Base-by-base conservation (phyloP, 2,329 filamentous ascomycete species). In the Ascomycota sp. region DNA sequence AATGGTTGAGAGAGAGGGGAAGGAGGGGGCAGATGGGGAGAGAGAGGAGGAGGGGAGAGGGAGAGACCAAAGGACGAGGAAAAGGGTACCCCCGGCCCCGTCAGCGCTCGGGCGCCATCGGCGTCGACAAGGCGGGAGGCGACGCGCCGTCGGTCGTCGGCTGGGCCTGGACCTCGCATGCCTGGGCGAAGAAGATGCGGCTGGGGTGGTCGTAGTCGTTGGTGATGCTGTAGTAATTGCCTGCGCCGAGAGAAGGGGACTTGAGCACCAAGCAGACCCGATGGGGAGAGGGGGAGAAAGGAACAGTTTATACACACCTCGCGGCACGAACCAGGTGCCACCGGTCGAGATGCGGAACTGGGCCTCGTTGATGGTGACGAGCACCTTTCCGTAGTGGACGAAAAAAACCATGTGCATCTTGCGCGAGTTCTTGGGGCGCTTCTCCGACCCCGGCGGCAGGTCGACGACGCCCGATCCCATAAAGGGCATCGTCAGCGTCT, bases 371-470 rank as follows among this genome's bases (percentile, higher is more conserved):
- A 92, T 68, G 20, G 71, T 77, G 13, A 93, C 85, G 38, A 72
- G 62, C 13, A 94, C 82, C 38, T 77, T 73, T 15, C 89, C 89
- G 27, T 69, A 66, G 41, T 82, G 75, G 20, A 98, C 77, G 42
- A 92, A 94, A 51, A 95, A 95, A 1, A 79, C 75, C 76, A 98
- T 89, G 47, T 94, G 83, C 81, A 94, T 95, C 56, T 79, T 85
- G 37, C 86, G 68, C 23, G 79, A 78, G 52, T 94, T 95, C 63
- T 95, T 95, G 29, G 75, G 69, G 40, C 75, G 71, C 60, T 98
- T 98, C 46, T 78, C 70, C 21, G 79, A 72, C 2, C 77, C 75
- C 0, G 81, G 75, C 5, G 82, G 80, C 30, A 98, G 58, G 43
- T 95, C 86, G 23, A 98, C 79, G 30, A 95, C 67, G 11, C 89